Conservation (phyloP, 345 rosid species). For the Triadica sebifera region DNA sequence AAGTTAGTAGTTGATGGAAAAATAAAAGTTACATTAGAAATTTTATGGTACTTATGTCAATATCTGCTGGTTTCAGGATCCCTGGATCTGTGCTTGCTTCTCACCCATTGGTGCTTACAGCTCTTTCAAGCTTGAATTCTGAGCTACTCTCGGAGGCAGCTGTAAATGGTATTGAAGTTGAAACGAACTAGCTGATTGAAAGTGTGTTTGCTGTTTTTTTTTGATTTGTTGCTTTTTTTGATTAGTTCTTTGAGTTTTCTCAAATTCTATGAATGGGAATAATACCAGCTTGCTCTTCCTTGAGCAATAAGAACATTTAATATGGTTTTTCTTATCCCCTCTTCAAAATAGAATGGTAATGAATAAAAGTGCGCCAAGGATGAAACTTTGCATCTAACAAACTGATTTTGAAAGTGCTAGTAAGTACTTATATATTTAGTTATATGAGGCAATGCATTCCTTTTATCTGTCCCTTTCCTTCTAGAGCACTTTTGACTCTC, state of each 20-base stretch:
- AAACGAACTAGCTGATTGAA: slow-evolving; percentile 16
- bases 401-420: background rate
- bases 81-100: slow-evolving; percentile 79
- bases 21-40: background rate
- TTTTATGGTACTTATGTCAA: slow-evolving; percentile 17
- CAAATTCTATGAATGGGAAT: background rate
- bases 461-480: background rate
- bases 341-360: background rate
- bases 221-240: background rate
- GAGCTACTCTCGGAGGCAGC: slow-evolving; percentile 94
- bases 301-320: background rate
- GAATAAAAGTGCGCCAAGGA: background rate
- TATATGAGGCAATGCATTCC: background rate
- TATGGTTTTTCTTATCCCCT: background rate
- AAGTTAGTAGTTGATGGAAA: background rate
- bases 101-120: slow-evolving; percentile 85
- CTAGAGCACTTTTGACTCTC: too few relatives aligned
- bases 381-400: background rate
- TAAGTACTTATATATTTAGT: too few relatives aligned
- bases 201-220: background rate
- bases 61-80: slow-evolving; percentile 58
- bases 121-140: slow-evolving; percentile 83
- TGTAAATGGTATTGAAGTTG: slow-evolving; percentile 72
- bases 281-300: slow-evolving; percentile 3
- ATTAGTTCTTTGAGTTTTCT: background rate